These are phyloP conservation scores for Boletus semigastroideus DNA, from an alignment of 1,284 basidiomycete genomes.

Conservation along the genomic window DNA sequence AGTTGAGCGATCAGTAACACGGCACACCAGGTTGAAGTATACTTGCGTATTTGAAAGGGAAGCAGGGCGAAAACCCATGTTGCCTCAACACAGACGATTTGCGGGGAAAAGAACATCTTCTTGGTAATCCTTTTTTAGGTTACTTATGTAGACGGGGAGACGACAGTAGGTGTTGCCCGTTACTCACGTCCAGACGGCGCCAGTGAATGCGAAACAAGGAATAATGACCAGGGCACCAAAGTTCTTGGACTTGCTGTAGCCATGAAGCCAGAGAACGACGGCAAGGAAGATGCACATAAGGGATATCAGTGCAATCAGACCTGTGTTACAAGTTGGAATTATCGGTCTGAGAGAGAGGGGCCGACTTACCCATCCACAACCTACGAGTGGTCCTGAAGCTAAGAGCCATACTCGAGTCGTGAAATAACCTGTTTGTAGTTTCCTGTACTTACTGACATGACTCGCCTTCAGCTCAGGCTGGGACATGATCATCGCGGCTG, in stretches of 20 bases:
- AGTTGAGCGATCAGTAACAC: slow-evolving; percentile 8
- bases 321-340: slow-evolving; percentile 12
- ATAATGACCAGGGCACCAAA: slow-evolving; percentile 34
- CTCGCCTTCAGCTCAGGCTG: background rate
- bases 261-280: slow-evolving; percentile 30
- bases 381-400: slow-evolving; percentile 34
- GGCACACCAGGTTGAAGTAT: background rate
- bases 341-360: background rate
- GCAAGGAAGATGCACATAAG: slow-evolving; percentile 29
- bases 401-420: slow-evolving; percentile 21
- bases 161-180: background rate
- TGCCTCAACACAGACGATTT: slow-evolving; percentile 45
- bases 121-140: slow-evolving; percentile 25
- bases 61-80: slow-evolving; percentile 44
- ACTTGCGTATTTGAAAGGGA: slow-evolving; percentile 50
- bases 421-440: background rate
- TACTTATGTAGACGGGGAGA: background rate
- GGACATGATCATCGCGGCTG: slow-evolving; percentile 14
- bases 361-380: slow-evolving; percentile 32
- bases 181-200: slow-evolving; percentile 33
- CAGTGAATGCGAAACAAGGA: slow-evolving; percentile 25
- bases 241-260: slow-evolving; percentile 28
- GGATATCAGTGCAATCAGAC: slow-evolving; percentile 30
- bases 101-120: slow-evolving; percentile 33
- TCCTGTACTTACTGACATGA: background rate